Evolutionary conservation across 2,329 filamentous ascomycete genomes (phyloP).

Genomic region (Aspergillus pseudoterreus): DNA sequence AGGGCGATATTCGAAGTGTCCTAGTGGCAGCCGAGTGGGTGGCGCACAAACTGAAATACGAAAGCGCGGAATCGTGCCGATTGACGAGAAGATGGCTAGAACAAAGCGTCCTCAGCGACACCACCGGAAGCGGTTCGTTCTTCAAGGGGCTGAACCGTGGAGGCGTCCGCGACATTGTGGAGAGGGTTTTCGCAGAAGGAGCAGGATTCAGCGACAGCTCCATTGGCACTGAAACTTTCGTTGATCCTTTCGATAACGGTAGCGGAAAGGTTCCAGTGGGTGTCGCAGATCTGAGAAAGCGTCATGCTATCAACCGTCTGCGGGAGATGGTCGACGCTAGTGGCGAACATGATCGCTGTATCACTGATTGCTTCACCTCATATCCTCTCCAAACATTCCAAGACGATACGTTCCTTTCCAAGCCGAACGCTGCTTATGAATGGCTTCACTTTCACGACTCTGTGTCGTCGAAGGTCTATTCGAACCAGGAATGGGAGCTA

Average conservation of each 20-base stretch:
- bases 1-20: conserved; percentile 60
- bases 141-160: conserved; percentile 60
- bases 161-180: conserved; percentile 61
- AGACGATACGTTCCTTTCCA: conserved; percentile 85
- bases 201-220: conserved; percentile 55
- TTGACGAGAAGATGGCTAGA: conserved; percentile 61
- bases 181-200: conserved; percentile 62
- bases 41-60: conserved; percentile 54
- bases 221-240: conserved; percentile 34
- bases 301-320: conserved; percentile 56
- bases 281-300: conserved; percentile 58
- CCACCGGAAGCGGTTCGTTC: conserved; percentile 50
- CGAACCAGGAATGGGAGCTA: conserved; percentile 91
- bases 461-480: conserved; percentile 72
- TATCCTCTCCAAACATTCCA: conserved; percentile 88
- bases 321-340: conserved; percentile 61
- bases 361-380: conserved; percentile 72
- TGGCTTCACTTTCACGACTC: conserved; percentile 93
- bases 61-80: conserved; percentile 34
- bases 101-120: conserved; percentile 52
- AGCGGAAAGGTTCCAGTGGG: conserved; percentile 42
- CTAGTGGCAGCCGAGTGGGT: conserved; percentile 65
- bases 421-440: conserved; percentile 82
- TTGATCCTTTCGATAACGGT: conserved; percentile 28
- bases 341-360: conserved; percentile 60